Evolutionary conservation across 352 stramenopile genomes (phyloP), one percentile per base, ranked within the genome.

Genomic region (Phytophthora fragariae): DNA sequence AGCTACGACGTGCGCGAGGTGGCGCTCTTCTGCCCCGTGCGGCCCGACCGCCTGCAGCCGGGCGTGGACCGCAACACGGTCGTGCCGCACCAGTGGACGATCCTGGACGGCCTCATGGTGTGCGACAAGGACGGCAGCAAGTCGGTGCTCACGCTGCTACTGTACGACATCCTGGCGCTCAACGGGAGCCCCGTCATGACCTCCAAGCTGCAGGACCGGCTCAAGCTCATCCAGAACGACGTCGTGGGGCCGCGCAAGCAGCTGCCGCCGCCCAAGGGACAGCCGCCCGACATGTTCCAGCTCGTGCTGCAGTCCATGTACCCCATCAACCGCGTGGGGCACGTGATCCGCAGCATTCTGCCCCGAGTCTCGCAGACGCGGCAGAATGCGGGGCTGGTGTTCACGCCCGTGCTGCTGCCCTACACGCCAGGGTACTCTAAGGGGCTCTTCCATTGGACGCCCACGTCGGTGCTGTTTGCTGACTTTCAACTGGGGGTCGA

Each of bases 201-300:
- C 27, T 92, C 86, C 41, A 97, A 95, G 76, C 81, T 97, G 10
- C 88, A 94, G 74, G 90, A 97, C 62, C 75, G 90, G 24, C 84
- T 97, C 46, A 97, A 97, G 63, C 70, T 95, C n/a, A 89, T 96
- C 57, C 89, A 96, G 75, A 96, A 96, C 76, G 89, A 94, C 79
- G 88, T 96, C n/a, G 90, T 96, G 59, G 88, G 81, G 1, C 89
- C 89, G 33, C 84, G 88, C 37, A 95, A 94, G 84, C 86, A 86
- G 54, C 79, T 95, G 15, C 79, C 86, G 37, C 56, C 84, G 31
- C 88, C 88, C 5, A 96, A 96, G 65, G 83, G 83, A 47, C 89
- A 96, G 21, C 88, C 88, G 17, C 77, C 89, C 5, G 88, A 93
- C 55, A 87, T 84, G 65, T 96, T 96, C 69, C 85, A 92, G 65